phyloP scores from a whole-genome alignment of 768 basidiomycete genomes.

The Glaciozyma martinii region DNA sequence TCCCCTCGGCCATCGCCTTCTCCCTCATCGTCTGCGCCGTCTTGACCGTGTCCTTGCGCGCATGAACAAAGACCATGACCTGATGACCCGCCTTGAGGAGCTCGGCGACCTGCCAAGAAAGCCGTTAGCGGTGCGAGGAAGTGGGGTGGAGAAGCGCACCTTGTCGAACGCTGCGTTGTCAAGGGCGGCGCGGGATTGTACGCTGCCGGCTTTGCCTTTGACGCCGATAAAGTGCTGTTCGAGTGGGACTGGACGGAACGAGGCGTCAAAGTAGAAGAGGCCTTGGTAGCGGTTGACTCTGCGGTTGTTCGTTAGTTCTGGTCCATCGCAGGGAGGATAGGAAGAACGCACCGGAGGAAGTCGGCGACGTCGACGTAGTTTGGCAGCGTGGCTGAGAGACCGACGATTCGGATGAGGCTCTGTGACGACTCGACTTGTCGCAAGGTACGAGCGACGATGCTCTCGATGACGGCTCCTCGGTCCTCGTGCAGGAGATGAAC shows the following conservation, averaged over 20 bases:
- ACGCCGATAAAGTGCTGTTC: slow-evolving; percentile 96
- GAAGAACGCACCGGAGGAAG: slow-evolving; percentile 62
- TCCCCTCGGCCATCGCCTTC: slow-evolving; percentile 56
- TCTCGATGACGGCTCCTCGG: slow-evolving; percentile 94
- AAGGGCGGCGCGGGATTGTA: slow-evolving; percentile 66
- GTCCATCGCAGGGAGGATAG: not conserved
- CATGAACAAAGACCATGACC: slow-evolving; percentile 99
- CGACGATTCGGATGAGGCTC: slow-evolving; percentile 90
- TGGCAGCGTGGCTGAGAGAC: slow-evolving; percentile 84
- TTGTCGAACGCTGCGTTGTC: slow-evolving; percentile 84
- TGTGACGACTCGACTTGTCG: slow-evolving; percentile 94
- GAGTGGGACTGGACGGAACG: slow-evolving; percentile 89
- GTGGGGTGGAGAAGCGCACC: slow-evolving; percentile 25
- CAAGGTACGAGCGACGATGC: slow-evolving; percentile 90
- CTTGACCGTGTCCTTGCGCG: slow-evolving; percentile 95
- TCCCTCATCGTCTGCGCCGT: slow-evolving; percentile 73
- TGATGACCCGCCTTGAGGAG: slow-evolving; percentile 88
- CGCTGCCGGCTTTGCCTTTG: slow-evolving; percentile 72
- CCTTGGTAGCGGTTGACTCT: slow-evolving; percentile 81
- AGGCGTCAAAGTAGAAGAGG: slow-evolving; percentile 94
- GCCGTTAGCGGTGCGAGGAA: not conserved
- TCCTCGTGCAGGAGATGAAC: slow-evolving; percentile 96
- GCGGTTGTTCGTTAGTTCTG: not conserved
- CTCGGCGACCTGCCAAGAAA: slow-evolving; percentile 52
- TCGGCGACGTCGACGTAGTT: slow-evolving; percentile 96